phyloP scores from a whole-genome alignment of 2,329 filamentous ascomycete species.

The Didymella segeticola region DNA sequence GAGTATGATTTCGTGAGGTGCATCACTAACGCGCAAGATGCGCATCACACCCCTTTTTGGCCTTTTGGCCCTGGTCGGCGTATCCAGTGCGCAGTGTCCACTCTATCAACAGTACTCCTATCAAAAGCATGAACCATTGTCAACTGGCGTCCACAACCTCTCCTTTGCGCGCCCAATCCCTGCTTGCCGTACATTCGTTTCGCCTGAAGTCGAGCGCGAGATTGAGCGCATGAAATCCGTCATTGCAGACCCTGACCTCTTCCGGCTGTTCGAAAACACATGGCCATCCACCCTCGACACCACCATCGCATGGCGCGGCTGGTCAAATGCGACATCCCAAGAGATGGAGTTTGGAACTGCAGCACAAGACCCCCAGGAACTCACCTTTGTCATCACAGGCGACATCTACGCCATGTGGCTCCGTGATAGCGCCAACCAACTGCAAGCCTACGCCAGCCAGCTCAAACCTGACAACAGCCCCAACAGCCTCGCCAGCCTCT shows the following conservation, averaged over 20 bases:
- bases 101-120: conserved; percentile 52
- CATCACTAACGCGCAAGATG: conserved; percentile 5
- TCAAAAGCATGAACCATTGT: conserved; percentile 51
- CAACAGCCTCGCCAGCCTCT: conserved; percentile 66
- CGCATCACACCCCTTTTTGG: conserved; percentile 9
- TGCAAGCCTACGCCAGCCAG: conserved; percentile 70
- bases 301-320: conserved; percentile 72
- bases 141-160: conserved; percentile 51
- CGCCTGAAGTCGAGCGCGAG: conserved; percentile 50
- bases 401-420: conserved; percentile 65
- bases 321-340: conserved; percentile 54
- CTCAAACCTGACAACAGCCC: conserved; percentile 57
- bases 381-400: conserved; percentile 65
- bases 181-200: conserved; percentile 56
- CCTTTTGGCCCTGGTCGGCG: conserved; percentile 18
- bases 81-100: conserved; percentile 49
- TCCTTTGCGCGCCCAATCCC: conserved; percentile 53
- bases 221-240: conserved; percentile 44
- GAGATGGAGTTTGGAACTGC: conserved; percentile 2
- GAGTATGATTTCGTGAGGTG: conserved; percentile 2
- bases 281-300: conserved; percentile 81
- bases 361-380: conserved; percentile 60
- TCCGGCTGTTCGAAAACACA: conserved; percentile 72
- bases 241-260: conserved; percentile 65
- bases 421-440: conserved; percentile 68